These are phyloP conservation scores for Zizania latifolia DNA, from an alignment of 176 grass and related monocot species.

Conservation along the genomic window DNA sequence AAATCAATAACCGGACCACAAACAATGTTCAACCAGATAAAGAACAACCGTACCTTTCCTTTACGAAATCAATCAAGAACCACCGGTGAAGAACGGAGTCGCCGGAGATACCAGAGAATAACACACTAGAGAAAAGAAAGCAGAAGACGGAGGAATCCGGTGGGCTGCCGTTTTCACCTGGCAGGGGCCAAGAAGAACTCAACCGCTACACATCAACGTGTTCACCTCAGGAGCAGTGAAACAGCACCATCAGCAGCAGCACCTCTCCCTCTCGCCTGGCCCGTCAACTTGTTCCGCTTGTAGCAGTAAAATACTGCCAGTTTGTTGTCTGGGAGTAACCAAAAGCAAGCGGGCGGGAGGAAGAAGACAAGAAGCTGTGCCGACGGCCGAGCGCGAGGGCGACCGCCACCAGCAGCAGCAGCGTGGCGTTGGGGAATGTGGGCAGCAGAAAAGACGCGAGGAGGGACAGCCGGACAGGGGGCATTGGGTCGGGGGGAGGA, in stretches of 20 bases:
- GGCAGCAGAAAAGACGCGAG: constrained; percentile 31
- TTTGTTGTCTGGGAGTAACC: not conserved
- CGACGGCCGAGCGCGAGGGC: not conserved
- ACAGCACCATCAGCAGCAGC: not conserved
- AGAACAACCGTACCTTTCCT: not conserved
- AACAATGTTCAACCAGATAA: not conserved
- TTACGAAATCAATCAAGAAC: not conserved
- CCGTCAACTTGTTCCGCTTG: not conserved
- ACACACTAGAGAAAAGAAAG: not conserved
- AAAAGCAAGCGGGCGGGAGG: constrained; percentile 37
- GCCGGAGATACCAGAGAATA: not conserved
- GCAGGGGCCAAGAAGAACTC: not conserved
- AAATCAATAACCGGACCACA: constrained; percentile 7
- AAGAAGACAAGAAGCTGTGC: constrained; percentile 20
- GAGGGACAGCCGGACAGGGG: not conserved
- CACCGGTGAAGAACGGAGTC: not conserved
- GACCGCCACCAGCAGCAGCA: not conserved
- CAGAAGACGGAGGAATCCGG: not conserved
- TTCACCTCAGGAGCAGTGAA: constrained; percentile 18
- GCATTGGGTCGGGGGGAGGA: not conserved
- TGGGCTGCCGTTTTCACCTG: not conserved
- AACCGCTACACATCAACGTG: constrained; percentile 30
- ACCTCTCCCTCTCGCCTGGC: not conserved
- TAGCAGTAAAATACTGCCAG: not conserved
- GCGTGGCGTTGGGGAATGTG: constrained; percentile 34